phyloP scores from a whole-genome alignment of 2,329 filamentous ascomycete genomes.

The Tolypocladium guangdongense region DNA sequence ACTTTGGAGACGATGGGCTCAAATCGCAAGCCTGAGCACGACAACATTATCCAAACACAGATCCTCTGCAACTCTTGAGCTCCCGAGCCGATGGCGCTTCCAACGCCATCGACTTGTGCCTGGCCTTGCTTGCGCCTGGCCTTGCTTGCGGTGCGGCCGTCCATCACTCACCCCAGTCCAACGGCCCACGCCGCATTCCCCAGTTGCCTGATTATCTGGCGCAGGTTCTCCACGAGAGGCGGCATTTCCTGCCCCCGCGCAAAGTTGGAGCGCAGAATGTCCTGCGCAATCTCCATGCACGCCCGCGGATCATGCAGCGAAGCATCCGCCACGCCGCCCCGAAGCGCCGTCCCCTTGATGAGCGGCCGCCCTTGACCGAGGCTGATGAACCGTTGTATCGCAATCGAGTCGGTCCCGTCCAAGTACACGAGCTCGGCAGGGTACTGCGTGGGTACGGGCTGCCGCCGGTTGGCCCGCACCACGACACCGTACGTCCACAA shows the following conservation, averaged over 20 bases:
- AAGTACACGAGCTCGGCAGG: constrained; percentile 35
- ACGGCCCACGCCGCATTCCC: constrained; percentile 36
- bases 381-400: constrained; percentile 44
- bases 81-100: neutral
- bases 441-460: constrained; percentile 21
- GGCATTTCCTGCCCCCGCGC: constrained; percentile 33
- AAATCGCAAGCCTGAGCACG: neutral
- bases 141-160: neutral
- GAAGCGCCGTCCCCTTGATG: constrained; percentile 26
- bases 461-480: constrained; percentile 26
- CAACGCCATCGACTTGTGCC: neutral
- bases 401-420: constrained; percentile 42
- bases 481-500: constrained; percentile 61
- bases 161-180: constrained; percentile 15
- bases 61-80: neutral
- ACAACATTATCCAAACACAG: neutral
- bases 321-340: constrained; percentile 21
- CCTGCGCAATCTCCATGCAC: constrained; percentile 48
- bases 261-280: constrained; percentile 45
- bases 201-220: constrained; percentile 51
- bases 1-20: neutral
- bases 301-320: constrained; percentile 43
- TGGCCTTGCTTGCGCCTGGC: neutral
- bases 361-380: constrained; percentile 43
- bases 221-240: constrained; percentile 57